Base-by-base conservation (phyloP, 257 asterid genomes). In the Anisodus tanguticus region DNA sequence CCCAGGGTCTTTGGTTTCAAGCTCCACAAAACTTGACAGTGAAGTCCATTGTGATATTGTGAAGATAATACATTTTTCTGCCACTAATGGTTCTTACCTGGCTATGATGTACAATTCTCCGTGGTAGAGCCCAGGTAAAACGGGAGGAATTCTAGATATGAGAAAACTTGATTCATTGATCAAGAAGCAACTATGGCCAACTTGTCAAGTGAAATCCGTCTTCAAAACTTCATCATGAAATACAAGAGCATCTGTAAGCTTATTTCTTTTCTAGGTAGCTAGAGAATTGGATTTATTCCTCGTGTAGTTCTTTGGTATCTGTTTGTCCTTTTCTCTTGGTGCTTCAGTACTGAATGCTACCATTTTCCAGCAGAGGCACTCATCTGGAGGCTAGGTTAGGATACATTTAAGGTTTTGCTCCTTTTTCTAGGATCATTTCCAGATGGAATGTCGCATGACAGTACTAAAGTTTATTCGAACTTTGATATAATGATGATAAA, bases 1-100 rank as follows among this genome's bases (percentile, higher is more conserved):
- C 97, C 96, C 31, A 87, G 97, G 88, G 98, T 94, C 67, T 96
- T 94, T 60, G 99, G 99, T 68, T 96, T 96, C 97, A 96, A 94
- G 92, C 86, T 96, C 81, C 98, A 92, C 92, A 92, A 86, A 89
- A 89, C 97, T 68, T 94, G 91, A 95, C 9, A 49, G 26, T 54
- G 31, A 72, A 88, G 80, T 80, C 68, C 39, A 31, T 59, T 41
- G 58, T 54, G 68, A 83, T 86, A 81, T 54, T 83, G 69, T 83
- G 74, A 83, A 57, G 85, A 86, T 85, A 86, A 86, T 88, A 71
- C 85, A 43, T 72, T 84, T 85, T 84, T 88, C 87, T 67, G 85
- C 86, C 80, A 66, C 80, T 82, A 80, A 84, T 79, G 88, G 86
- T 85, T 80, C 85, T 87, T 86, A 63, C 83, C 88, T 86, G 87